Evolutionary conservation across 75 land plant genomes (phyloP).

Genomic region (Sequoia sempervirens): DNA sequence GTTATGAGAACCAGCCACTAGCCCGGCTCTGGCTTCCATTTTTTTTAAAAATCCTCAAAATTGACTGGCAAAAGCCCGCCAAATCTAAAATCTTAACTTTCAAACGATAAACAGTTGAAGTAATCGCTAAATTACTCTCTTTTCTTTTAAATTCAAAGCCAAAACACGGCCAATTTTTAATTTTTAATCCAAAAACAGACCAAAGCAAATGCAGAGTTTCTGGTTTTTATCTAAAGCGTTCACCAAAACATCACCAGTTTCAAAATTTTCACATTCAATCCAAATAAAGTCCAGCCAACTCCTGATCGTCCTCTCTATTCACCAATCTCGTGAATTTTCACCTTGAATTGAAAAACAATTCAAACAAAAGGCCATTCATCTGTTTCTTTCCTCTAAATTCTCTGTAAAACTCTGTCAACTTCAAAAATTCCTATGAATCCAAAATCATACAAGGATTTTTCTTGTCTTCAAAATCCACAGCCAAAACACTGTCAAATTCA

Average conservation of each 20-base stretch:
- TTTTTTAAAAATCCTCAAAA: background rate
- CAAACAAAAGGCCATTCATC: background rate
- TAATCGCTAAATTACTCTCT: background rate
- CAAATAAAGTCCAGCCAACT: background rate
- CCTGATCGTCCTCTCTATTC: background rate
- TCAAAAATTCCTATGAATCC: background rate
- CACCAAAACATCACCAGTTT: background rate
- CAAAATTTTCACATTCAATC: background rate
- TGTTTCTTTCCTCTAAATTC: background rate
- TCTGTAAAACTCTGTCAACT: background rate
- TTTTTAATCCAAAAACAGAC: background rate
- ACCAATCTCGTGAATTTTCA: background rate
- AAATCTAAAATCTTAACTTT: background rate
- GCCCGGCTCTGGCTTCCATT: conserved; percentile 86
- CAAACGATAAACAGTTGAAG: background rate
- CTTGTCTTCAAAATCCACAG: background rate
- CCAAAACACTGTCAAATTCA: background rate
- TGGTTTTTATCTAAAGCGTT: background rate
- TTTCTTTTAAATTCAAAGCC: background rate
- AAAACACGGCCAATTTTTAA: background rate
- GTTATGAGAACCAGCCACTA: conserved; percentile 82
- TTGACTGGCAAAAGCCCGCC: background rate
- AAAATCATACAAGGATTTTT: background rate
- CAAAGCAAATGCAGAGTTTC: background rate
- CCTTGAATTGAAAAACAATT: background rate